Percentiles rank a stretch among this genome's conserved stretches.
Evolutionary conservation across 306 rosid genomes (phyloP).

Genomic region (Prunus armeniaca): DNA sequence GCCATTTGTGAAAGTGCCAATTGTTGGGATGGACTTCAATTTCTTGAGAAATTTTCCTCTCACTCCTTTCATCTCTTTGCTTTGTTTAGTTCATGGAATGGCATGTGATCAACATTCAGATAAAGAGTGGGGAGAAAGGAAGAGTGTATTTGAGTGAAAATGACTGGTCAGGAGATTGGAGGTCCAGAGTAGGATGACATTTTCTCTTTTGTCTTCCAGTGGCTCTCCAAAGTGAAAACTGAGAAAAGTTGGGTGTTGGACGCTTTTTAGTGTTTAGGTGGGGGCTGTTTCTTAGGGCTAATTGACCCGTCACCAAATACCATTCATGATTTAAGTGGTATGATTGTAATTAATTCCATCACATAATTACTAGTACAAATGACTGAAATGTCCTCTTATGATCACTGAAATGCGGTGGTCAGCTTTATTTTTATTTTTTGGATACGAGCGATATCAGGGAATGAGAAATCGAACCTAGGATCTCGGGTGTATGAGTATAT

Average conservation of each 20-base stretch:
- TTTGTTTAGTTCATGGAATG: constrained; percentile 21
- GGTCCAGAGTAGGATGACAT: constrained; percentile 31
- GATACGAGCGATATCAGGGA: too few relatives aligned
- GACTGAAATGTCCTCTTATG: not conserved
- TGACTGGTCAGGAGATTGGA: constrained; percentile 31
- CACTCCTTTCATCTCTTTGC: constrained; percentile 43
- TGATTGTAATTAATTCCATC: constrained; percentile 13
- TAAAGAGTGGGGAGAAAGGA: constrained; percentile 32
- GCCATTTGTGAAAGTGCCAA: constrained; percentile 55
- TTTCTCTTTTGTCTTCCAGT: constrained; percentile 32
- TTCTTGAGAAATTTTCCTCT: constrained; percentile 55
- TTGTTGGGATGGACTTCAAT: constrained; percentile 53
- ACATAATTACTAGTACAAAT: not conserved
- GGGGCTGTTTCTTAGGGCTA: constrained; percentile 33
- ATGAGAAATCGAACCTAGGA: too few relatives aligned
- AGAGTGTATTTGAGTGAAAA: constrained; percentile 28
- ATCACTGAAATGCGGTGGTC: not conserved
- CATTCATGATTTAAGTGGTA: constrained; percentile 42
- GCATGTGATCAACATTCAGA: constrained; percentile 32
- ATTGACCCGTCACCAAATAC: constrained; percentile 60
- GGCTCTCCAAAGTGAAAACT: constrained; percentile 43
- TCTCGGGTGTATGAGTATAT: too few relatives aligned
- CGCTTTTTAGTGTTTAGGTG: constrained; percentile 43
- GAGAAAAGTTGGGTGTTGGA: constrained; percentile 39
- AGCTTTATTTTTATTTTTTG: not conserved